Percentiles rank a stretch among this genome's conserved stretches.
Evolutionary conservation across 2,329 filamentous ascomycete species (phyloP).

Genomic region (Aureobasidium pullulans): DNA sequence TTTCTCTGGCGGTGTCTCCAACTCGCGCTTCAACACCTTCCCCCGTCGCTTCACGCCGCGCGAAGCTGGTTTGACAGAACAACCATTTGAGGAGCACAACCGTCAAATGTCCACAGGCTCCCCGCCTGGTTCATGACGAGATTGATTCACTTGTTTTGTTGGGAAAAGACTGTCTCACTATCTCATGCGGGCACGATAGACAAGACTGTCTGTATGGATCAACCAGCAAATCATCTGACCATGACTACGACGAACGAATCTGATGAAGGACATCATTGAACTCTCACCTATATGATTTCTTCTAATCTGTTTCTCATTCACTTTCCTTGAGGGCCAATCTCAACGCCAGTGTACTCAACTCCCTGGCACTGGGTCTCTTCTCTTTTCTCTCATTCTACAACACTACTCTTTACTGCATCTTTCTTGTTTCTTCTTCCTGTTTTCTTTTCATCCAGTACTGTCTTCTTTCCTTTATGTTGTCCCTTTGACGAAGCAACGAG

Average conservation of each 20-base stretch:
- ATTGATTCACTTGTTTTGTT: background rate
- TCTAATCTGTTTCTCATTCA: background rate
- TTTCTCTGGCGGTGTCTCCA: conserved; percentile 33
- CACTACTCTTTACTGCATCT: background rate
- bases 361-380: background rate
- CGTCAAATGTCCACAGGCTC: conserved; percentile 2
- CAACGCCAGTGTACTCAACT: background rate
- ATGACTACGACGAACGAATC: conserved; percentile 7
- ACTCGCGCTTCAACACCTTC: conserved; percentile 38
- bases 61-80: conserved; percentile 18
- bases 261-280: background rate
- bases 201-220: background rate
- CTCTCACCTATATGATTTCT: conserved; percentile 5
- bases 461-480: background rate
- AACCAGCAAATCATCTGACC: background rate
- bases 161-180: background rate
- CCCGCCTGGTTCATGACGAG: background rate
- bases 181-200: background rate
- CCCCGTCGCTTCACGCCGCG: conserved; percentile 35
- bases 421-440: background rate
- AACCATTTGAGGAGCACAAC: conserved; percentile 8
- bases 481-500: conserved; percentile 5
- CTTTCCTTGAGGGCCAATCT: background rate
- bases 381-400: background rate
- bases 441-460: background rate